Base-by-base conservation (phyloP, 2,329 filamentous ascomycete genomes). In the Neopestalotiopsis clavispora region DNA sequence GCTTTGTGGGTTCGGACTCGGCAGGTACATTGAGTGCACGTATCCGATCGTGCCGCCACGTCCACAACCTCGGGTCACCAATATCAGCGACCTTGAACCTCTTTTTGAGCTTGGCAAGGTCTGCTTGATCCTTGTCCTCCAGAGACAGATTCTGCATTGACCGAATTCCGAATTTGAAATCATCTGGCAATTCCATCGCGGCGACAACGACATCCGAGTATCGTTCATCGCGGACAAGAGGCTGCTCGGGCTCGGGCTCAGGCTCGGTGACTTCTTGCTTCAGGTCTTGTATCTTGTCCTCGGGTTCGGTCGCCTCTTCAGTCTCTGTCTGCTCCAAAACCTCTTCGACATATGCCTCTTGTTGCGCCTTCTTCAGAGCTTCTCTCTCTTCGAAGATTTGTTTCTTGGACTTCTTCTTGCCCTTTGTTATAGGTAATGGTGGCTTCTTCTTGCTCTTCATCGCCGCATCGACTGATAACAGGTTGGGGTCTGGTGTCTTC, bases 331-430 rank as follows among this genome's bases (percentile, higher is more conserved):
- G 78, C 52, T 78, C 75, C 62, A 80, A 71, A 67, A 78, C 77
- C 73, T 85, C 85, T 68, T 85, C 83, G 58, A 85, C 84, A 56
- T 78, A 84, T 66, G 77, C 83, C 73, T 81, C 82, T 70, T 87
- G 84, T 69, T 89, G 85, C 68, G 87, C 84, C 80, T 93, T 94
- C 83, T 89, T 94, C 83, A 93, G 93, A 4, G 86, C 72, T 77
- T 78, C 77, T 5, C 75, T 75, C 68, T 79, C 77, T 67, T 78
- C 77, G 38, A 78, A 77, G 17, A 79, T 69, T 67, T 79, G 77
- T 64, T 91, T 92, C 59, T 82, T 76, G 52, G 85, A 84, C 79
- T 90, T 91, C 79, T 88, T 89, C 78, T 89, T 87, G 1, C 80
- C 75, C 73, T 87, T 87, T 38, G 81, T 78, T 10, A 28, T 28